Base-by-base conservation (phyloP, 108 stramenopile genomes). In the Aurantiochytrium sp. region DNA sequence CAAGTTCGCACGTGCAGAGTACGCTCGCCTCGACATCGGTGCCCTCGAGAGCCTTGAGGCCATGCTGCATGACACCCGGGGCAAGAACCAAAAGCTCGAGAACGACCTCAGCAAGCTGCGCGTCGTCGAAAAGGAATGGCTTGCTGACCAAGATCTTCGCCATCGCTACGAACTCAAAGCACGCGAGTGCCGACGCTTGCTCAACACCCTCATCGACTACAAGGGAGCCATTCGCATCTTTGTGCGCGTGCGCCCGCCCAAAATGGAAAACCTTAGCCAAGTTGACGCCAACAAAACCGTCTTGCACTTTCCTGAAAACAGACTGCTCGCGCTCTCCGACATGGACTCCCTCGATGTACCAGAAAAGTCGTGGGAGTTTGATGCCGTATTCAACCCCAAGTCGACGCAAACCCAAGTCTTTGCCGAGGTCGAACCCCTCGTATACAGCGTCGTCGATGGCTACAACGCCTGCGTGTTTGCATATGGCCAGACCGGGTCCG, bases 401-500 rank as follows among this genome's bases (percentile, higher is more conserved):
- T 25, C 89, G 21, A 87, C 55, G 53, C 91, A 91, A 87, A 28
- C 47, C 18, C 53, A 88, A 5, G 87, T 92, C 5, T 92, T 88
- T 55, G 60, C 47, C 19, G 71, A 90, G 59, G 72, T 90, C 21
- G 83, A 76, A 14, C 72, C n/a, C 4, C 92, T 98, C 23, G 95
- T 97, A 0, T 95, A 96, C 88, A 92, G 93, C 69, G 95, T 95
- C 5, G 88, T 97, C 5, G 97, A 97, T 90, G 98, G 98, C 44
- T 96, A 91, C 92, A 95, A 96, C 88, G 97, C 96, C 35, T 96
- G 95, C 35, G 88, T 97, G 59, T 95, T 98, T 90, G 97, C 97
- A 12, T 98, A 97, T 92, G 97, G 98, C 0, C 97, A 97, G 90
- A 93, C 92, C 8, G 89, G 94, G 44, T 90, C 89, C 57, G 95